A percentile compares a stretch with the other conserved stretches of the same genome.
Evolutionary conservation across 805 yeast species (phyloP).

Genomic region (Wickerhamomyces queroliae): DNA sequence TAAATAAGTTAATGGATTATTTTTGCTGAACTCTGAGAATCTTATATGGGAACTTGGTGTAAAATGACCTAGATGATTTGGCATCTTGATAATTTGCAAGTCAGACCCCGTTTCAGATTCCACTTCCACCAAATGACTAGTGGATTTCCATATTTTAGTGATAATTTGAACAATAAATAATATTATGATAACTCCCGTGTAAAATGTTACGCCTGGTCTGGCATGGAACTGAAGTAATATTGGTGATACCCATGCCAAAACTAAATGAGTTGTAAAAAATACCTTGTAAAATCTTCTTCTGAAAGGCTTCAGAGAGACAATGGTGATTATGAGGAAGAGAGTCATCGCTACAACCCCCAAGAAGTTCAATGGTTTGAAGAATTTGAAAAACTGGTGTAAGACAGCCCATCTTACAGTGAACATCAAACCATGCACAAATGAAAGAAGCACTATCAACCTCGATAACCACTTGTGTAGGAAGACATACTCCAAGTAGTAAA

Average conservation of each 20-base stretch:
- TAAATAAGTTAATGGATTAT: slow-evolving; percentile 38
- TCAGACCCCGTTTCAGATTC: slow-evolving; percentile 14
- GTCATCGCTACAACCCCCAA: slow-evolving; percentile 44
- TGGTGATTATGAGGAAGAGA: slow-evolving; percentile 29
- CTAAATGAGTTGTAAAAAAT: slow-evolving; percentile 54
- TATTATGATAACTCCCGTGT: slow-evolving; percentile 22
- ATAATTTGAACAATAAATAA: slow-evolving; percentile 33
- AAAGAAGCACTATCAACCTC: slow-evolving; percentile 42
- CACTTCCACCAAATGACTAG: slow-evolving; percentile 11
- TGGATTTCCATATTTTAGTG: slow-evolving; percentile 24
- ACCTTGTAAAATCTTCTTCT: slow-evolving; percentile 43
- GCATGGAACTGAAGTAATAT: slow-evolving; percentile 53
- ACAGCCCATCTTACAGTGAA: slow-evolving; percentile 43
- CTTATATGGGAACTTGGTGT: slow-evolving; percentile 57
- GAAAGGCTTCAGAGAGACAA: slow-evolving; percentile 42
- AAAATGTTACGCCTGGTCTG: slow-evolving; percentile 54
- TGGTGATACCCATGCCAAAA: slow-evolving; percentile 40
- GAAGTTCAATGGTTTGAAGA: slow-evolving; percentile 36
- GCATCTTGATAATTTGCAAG: slow-evolving; percentile 20
- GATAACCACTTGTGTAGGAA: slow-evolving; percentile 70
- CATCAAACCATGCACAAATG: slow-evolving; percentile 46
- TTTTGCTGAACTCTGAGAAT: slow-evolving; percentile 30
- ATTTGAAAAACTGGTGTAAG: slow-evolving; percentile 29
- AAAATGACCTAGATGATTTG: slow-evolving; percentile 24
- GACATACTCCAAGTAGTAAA: slow-evolving; percentile 47